These are phyloP conservation scores for Penicillium soppii DNA, from an alignment of 495 filamentous ascomycete genomes.

Conservation along the genomic window DNA sequence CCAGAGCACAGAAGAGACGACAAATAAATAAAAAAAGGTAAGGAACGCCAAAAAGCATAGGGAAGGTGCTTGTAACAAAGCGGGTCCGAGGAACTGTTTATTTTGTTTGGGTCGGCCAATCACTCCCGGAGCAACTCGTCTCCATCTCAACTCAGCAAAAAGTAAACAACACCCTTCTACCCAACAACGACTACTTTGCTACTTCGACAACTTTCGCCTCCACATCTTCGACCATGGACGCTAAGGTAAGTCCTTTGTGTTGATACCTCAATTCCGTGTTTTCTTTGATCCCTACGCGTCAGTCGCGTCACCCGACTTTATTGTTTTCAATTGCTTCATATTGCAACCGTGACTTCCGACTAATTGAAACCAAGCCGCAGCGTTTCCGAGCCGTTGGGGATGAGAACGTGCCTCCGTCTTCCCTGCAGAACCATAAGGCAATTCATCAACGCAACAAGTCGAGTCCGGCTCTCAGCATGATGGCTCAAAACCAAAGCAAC, in stretches of 20 bases:
- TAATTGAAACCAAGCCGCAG: constrained; percentile 61
- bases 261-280: constrained; percentile 1
- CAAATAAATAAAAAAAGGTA: no score
- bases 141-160: constrained; percentile 29
- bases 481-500: constrained; percentile 54
- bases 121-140: constrained; percentile 10
- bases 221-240: constrained; percentile 33
- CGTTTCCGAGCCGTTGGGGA: constrained; percentile 67
- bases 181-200: background rate
- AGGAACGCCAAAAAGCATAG: no score
- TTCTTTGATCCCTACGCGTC: background rate
- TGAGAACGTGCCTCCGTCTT: constrained; percentile 64
- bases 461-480: constrained; percentile 61
- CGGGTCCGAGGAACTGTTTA: constrained; percentile 22
- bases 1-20: no score
- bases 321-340: background rate
- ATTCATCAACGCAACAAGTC: constrained; percentile 83
- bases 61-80: background rate
- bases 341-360: background rate
- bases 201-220: constrained; percentile 6
- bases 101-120: constrained; percentile 25
- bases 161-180: constrained; percentile 34
- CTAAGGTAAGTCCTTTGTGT: constrained; percentile 35
- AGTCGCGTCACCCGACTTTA: background rate
- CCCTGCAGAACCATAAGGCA: constrained; percentile 52